Percentiles rank a stretch among this genome's conserved stretches.
Evolutionary conservation across 2,329 filamentous ascomycete genomes (phyloP).

Genomic region (Reticulascus tulasneorum): DNA sequence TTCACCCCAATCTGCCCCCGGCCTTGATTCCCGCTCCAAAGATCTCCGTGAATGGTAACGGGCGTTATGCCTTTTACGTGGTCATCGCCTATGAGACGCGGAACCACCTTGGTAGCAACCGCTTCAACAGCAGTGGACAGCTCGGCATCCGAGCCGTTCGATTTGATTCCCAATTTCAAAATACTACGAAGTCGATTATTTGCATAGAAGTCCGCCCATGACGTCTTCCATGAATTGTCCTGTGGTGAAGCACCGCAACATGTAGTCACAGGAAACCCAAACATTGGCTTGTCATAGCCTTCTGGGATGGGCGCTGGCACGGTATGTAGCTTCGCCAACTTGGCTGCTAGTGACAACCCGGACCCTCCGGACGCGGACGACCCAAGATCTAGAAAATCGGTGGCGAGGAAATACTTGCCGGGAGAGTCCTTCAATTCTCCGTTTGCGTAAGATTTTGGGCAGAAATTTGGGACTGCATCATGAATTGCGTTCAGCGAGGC

Average conservation of each 20-base stretch:
- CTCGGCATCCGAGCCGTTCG: constrained; percentile 62
- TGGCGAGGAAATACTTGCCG: constrained; percentile 56
- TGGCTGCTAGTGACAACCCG: constrained; percentile 61
- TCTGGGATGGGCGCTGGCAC: constrained; percentile 65
- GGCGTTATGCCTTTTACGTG: constrained; percentile 65
- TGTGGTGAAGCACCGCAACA: constrained; percentile 85
- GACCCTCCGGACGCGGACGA: constrained; percentile 37
- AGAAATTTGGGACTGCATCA: constrained; percentile 65
- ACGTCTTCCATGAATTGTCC: constrained; percentile 67
- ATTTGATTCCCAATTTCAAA: constrained; percentile 49
- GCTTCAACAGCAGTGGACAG: constrained; percentile 61
- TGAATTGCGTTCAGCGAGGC: constrained; percentile 81
- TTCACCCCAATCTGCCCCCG: constrained; percentile 54
- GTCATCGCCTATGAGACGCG: constrained; percentile 66
- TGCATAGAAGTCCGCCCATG: constrained; percentile 85
- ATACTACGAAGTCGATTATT: constrained; percentile 69
- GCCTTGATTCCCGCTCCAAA: constrained; percentile 88
- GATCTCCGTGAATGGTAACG: constrained; percentile 82
- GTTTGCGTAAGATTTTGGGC: constrained; percentile 70
- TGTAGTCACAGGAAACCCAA: constrained; percentile 80
- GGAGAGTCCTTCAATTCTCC: constrained; percentile 56
- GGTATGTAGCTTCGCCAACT: constrained; percentile 75
- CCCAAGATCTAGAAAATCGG: constrained; percentile 73
- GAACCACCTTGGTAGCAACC: constrained; percentile 64
- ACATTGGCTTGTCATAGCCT: constrained; percentile 57